Evolutionary conservation across 495 filamentous ascomycete species (phyloP).

Genomic region (Collariella sp.): DNA sequence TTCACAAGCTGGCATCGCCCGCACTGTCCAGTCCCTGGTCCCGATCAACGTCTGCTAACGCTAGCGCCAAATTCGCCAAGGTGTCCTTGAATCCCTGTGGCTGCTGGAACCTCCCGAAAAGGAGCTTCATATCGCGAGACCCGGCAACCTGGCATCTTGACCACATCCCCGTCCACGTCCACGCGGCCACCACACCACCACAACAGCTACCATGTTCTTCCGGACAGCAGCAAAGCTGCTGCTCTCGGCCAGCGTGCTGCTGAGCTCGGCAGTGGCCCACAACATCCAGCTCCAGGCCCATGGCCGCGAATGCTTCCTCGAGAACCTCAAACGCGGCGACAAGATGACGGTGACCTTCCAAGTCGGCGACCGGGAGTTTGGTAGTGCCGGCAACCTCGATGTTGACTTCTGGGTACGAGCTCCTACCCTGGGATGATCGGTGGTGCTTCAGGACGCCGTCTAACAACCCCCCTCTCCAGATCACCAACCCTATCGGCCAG

Average conservation of each 20-base stretch:
- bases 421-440: background rate
- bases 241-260: slow-evolving; percentile 53
- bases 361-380: slow-evolving; percentile 94
- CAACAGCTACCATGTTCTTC: slow-evolving; percentile 23
- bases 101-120: slow-evolving; percentile 2
- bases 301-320: slow-evolving; percentile 94
- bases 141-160: slow-evolving; percentile 12
- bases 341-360: slow-evolving; percentile 98
- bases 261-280: slow-evolving; percentile 63
- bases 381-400: slow-evolving; percentile 86
- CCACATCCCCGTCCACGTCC: slow-evolving; percentile 7
- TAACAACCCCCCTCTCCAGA: slow-evolving; percentile 40
- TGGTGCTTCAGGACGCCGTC: background rate
- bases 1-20: slow-evolving; percentile 11
- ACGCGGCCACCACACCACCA: background rate
- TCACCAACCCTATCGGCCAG: slow-evolving; percentile 67
- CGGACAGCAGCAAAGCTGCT: slow-evolving; percentile 46
- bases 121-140: slow-evolving; percentile 17
- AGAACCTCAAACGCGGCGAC: slow-evolving; percentile 83
- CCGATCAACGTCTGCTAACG: background rate
- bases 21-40: background rate
- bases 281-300: slow-evolving; percentile 92
- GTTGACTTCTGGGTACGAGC: slow-evolving; percentile 93
- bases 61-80: slow-evolving; percentile 20
- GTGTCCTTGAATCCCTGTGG: slow-evolving; percentile 22